A percentile compares a stretch with the other conserved stretches of the same genome.
Conservation (phyloP, 169 alveolate genomes). For the Cryptosporidium ubiquitum region DNA sequence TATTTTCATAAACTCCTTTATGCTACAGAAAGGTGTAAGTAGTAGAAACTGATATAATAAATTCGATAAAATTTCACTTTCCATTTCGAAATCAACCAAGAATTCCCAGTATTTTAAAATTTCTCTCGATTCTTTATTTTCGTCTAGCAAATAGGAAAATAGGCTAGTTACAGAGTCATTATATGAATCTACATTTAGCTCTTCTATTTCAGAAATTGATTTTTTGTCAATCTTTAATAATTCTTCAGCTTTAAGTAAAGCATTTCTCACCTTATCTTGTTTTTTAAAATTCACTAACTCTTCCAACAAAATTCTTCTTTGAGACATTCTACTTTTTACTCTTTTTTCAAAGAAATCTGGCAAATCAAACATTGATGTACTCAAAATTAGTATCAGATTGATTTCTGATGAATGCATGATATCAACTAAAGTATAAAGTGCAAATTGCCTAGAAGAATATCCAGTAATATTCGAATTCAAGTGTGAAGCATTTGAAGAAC, state of each 20-base stretch:
- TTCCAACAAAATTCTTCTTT: conserved; percentile 63
- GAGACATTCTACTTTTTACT: conserved; percentile 71
- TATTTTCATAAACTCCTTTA: conserved; percentile 20
- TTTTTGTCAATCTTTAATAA: conserved; percentile 16
- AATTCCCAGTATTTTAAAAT: conserved; percentile 6
- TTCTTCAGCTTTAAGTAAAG: not conserved
- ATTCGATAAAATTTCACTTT: conserved; percentile 4
- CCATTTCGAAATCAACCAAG: conserved; percentile 29
- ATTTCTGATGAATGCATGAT: conserved; percentile 61
- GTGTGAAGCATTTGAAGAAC: not conserved
- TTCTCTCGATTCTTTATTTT: conserved; percentile 3
- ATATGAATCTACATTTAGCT: conserved; percentile 1
- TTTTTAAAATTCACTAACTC: conserved; percentile 1
- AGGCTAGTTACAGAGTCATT: conserved; percentile 14
- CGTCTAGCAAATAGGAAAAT: not conserved
- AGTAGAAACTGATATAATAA: conserved; percentile 3
- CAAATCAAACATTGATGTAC: conserved; percentile 61
- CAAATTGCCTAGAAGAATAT: conserved; percentile 34
- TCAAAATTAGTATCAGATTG: conserved; percentile 31
- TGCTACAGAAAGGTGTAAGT: conserved; percentile 19
- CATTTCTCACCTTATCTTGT: not conserved
- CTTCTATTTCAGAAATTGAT: not conserved
- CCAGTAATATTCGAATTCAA: conserved; percentile 18
- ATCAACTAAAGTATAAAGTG: conserved; percentile 64
- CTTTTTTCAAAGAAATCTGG: conserved; percentile 62